Evolutionary conservation across 495 filamentous ascomycete genomes (phyloP), one percentile per base, ranked within the genome.

Genomic region (Trichocladium uniseriatum): DNA sequence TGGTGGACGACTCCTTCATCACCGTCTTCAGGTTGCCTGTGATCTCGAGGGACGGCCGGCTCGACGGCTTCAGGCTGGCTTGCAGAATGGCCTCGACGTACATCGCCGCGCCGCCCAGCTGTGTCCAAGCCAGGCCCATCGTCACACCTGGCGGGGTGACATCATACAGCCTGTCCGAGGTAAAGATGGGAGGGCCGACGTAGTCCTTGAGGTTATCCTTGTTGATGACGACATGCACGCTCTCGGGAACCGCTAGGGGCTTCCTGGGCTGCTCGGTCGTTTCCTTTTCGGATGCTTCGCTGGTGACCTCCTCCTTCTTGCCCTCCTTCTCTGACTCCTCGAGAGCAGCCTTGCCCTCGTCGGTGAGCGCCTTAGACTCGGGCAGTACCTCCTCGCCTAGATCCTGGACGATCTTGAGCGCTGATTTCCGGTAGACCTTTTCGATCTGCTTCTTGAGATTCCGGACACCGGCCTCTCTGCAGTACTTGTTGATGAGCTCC

Each of bases 361-460:
- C 82, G 6, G 91, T 95, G 40, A 95, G 62, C 14, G 88, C 92
- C 52, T 86, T 80, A 21, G 81, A 79, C 68, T 96, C 92, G 2
- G 84, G 75, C 13, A 95, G 69, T 10, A 73, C 86, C 24, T 88
- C 83, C 66, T 98, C 92, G 42, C 92, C 92, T 5, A 97, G 71
- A 54, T 97, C 92, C 62, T 89, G 86, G 22, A 99, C 88, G 57
- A 99, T 97, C 68, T 95, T 96, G 54, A 97, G 76, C 10, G 94
- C 94, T 15, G 89, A 85, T 69, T 99, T 99, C 36, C 94, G 85
- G 68, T 95, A 99, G 5, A 99, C 87, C 72, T 97, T 97, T 62
- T 99, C 94, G 54, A 99, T 99, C 61, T 97, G 91, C 73, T 99
- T 97, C 76, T 99, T 99, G 57, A 99, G 69, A 65, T 97, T 97